Evolutionary conservation across 805 yeast genomes (phyloP).

Genomic region (Kodamaea hsintzibuensis): DNA sequence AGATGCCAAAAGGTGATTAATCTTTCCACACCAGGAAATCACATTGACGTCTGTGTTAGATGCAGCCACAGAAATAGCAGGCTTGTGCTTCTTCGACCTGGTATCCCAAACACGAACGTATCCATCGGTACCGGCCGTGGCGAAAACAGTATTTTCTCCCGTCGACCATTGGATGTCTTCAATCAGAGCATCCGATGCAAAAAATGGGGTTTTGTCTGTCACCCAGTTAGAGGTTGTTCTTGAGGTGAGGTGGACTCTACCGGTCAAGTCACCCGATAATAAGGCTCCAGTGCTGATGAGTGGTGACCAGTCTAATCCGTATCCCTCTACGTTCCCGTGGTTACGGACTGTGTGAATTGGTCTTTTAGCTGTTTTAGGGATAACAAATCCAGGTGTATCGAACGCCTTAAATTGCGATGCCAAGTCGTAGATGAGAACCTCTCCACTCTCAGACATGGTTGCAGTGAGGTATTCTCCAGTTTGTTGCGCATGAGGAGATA

Average conservation of each 20-base stretch:
- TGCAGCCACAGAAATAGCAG: constrained; percentile 83
- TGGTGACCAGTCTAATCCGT: constrained; percentile 97
- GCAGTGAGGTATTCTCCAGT: constrained; percentile 88
- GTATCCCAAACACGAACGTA: constrained; percentile 95
- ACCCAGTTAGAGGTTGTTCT: constrained; percentile 79
- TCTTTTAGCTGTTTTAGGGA: constrained; percentile 74
- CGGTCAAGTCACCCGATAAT: constrained; percentile 86
- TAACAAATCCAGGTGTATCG: constrained; percentile 80
- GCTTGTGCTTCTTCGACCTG: constrained; percentile 86
- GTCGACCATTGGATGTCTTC: constrained; percentile 98
- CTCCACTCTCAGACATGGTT: constrained; percentile 86
- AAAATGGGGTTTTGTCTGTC: constrained; percentile 82
- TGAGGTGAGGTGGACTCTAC: constrained; percentile 75
- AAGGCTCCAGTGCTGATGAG: constrained; percentile 74
- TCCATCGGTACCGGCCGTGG: constrained; percentile 94
- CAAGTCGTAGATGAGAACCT: constrained; percentile 80
- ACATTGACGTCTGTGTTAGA: constrained; percentile 87
- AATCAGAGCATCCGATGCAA: constrained; percentile 69
- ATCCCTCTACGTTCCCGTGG: constrained; percentile 97
- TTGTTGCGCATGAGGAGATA: constrained; percentile 69
- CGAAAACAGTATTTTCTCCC: constrained; percentile 89
- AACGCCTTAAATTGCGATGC: constrained; percentile 79
- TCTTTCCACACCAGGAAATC: constrained; percentile 90
- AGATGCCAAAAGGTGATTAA: constrained; percentile 83
- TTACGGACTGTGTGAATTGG: constrained; percentile 78